Conservation (phyloP, 2,329 filamentous ascomycete species). For the Chrysosporium queenslandicum region DNA sequence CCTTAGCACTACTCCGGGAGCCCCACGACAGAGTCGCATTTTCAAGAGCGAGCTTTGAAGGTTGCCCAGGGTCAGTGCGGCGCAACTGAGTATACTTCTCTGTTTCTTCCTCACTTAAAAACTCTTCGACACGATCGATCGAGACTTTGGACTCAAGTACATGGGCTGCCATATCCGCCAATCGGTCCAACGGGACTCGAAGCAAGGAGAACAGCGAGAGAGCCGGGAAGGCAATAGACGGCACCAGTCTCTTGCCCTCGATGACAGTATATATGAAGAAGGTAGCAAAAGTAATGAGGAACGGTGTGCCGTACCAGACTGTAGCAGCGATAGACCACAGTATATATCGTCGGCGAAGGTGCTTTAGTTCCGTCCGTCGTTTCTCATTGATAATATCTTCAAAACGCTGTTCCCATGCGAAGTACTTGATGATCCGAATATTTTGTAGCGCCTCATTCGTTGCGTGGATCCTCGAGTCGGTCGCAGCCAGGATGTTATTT, state of each 20-base stretch:
- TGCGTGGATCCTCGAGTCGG: conserved; percentile 88
- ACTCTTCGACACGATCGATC: conserved; percentile 90
- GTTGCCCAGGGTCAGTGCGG: conserved; percentile 55
- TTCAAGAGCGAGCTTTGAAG: conserved; percentile 71
- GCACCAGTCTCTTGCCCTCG: conserved; percentile 78
- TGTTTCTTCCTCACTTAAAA: conserved; percentile 85
- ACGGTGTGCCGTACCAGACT: conserved; percentile 90
- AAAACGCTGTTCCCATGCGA: conserved; percentile 94
- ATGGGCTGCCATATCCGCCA: conserved; percentile 97
- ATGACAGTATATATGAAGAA: conserved; percentile 88
- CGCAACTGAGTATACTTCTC: conserved; percentile 85
- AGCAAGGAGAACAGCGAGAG: conserved; percentile 92
- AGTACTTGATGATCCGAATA: conserved; percentile 98
- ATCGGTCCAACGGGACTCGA: conserved; percentile 83
- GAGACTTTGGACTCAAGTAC: conserved; percentile 97
- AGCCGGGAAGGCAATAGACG: conserved; percentile 89
- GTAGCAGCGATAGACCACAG: conserved; percentile 87
- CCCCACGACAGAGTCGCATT: conserved; percentile 86
- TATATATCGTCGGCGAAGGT: conserved; percentile 72
- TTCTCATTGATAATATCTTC: conserved; percentile 81
- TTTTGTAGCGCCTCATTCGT: conserved; percentile 97
- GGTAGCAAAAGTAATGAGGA: conserved; percentile 91
- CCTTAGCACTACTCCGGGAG: conserved; percentile 46
- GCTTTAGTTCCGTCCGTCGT: conserved; percentile 63
- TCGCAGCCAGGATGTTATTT: conserved; percentile 83